These are phyloP conservation scores for Irpex sp. DNA, from an alignment of 1,284 basidiomycete genomes.

Conservation along the genomic window DNA sequence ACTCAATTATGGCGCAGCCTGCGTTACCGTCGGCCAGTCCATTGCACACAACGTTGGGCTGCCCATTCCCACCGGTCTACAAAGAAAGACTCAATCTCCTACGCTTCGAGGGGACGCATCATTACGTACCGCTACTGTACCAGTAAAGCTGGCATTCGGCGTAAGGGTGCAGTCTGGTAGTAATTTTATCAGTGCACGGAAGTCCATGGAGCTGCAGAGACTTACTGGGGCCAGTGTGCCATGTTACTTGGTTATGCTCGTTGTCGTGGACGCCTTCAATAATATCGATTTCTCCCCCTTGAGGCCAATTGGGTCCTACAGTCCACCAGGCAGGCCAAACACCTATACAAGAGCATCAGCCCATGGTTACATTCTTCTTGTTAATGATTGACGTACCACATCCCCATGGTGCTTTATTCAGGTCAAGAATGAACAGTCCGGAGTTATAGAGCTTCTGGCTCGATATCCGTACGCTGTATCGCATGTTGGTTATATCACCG, in stretches of 20 bases:
- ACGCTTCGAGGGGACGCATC: not conserved
- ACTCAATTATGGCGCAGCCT: slow-evolving; percentile 71
- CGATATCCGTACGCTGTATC: slow-evolving; percentile 54
- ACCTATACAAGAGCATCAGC: slow-evolving; percentile 29
- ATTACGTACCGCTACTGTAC: slow-evolving; percentile 34
- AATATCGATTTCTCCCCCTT: slow-evolving; percentile 80
- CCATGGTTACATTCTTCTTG: not conserved
- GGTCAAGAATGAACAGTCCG: slow-evolving; percentile 67
- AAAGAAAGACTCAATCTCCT: not conserved
- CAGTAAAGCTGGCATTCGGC: slow-evolving; percentile 49
- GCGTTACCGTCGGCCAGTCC: slow-evolving; percentile 48
- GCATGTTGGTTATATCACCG: not conserved
- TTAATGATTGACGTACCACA: slow-evolving; percentile 45
- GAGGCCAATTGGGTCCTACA: slow-evolving; percentile 52
- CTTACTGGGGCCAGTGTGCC: slow-evolving; percentile 60
- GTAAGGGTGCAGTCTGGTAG: slow-evolving; percentile 41
- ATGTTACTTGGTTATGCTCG: slow-evolving; percentile 73
- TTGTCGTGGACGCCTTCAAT: slow-evolving; percentile 78
- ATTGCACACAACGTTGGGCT: slow-evolving; percentile 52
- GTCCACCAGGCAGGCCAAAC: slow-evolving; percentile 72
- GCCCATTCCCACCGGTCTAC: slow-evolving; percentile 34
- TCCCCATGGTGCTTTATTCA: slow-evolving; percentile 67
- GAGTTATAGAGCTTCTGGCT: slow-evolving; percentile 56
- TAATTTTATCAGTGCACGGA: not conserved
- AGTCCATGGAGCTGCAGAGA: slow-evolving; percentile 1